phyloP scores from a whole-genome alignment of 352 stramenopile species.

The Pythium angustatum region DNA sequence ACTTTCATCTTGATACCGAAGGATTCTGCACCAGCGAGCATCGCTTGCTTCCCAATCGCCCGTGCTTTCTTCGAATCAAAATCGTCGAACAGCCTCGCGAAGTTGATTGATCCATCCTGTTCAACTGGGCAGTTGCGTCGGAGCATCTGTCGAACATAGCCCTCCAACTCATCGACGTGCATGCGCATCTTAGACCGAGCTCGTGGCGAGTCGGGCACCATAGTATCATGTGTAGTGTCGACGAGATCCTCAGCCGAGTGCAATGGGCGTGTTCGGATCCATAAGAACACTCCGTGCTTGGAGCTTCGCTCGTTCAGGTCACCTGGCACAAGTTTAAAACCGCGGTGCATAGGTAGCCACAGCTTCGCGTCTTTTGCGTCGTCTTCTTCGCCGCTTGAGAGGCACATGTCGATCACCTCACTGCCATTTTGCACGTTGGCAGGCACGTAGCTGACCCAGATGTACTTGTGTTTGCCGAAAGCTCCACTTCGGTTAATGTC shows the following conservation, averaged over 20 bases:
- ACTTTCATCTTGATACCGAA: conserved; percentile 79
- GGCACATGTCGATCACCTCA: conserved; percentile 65
- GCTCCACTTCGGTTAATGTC: conserved; percentile 59
- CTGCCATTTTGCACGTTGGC: conserved; percentile 47
- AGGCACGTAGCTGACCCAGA: conserved; percentile 65
- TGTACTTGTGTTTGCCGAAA: conserved; percentile 79
- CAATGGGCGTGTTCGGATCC: conserved; percentile 47
- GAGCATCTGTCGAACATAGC: conserved; percentile 67
- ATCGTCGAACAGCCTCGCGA: conserved; percentile 70
- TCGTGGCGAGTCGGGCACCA: conserved; percentile 39
- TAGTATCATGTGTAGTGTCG: conserved; percentile 40
- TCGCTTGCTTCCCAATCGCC: conserved; percentile 45
- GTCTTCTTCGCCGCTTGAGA: conserved; percentile 64
- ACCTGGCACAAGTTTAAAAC: conserved; percentile 70
- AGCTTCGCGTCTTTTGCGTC: conserved; percentile 64
- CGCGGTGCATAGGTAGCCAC: conserved; percentile 68
- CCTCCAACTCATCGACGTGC: conserved; percentile 69
- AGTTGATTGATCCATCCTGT: conserved; percentile 76
- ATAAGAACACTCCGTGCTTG: conserved; percentile 65
- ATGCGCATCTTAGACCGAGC: conserved; percentile 41
- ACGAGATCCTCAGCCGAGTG: conserved; percentile 52
- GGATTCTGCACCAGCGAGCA: conserved; percentile 51
- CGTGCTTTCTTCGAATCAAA: conserved; percentile 74
- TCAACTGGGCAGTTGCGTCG: conserved; percentile 73
- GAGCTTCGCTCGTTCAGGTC: conserved; percentile 70